A percentile compares a stretch with the other conserved stretches of the same genome.
Evolutionary conservation across 2,329 filamentous ascomycete genomes (phyloP).

Genomic region (Venturiaceae sp.): DNA sequence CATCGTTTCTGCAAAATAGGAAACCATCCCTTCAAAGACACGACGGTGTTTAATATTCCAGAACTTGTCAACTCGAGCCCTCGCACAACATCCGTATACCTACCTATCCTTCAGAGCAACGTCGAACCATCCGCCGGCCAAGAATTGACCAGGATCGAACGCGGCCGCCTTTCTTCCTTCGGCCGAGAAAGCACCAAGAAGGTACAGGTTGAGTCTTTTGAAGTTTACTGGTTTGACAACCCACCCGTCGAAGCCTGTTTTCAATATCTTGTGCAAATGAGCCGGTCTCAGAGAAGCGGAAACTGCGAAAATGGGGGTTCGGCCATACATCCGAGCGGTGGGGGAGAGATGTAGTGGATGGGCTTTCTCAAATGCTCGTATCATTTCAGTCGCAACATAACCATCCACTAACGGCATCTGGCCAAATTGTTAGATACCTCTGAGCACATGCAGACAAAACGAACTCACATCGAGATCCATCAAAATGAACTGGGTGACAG

Average conservation of each 20-base stretch:
- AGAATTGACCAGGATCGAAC: background rate
- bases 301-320: constrained; percentile 75
- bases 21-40: background rate
- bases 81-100: background rate
- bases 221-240: constrained; percentile 66
- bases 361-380: constrained; percentile 59
- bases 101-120: background rate
- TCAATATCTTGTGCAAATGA: constrained; percentile 58
- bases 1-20: background rate
- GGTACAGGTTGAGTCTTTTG: background rate
- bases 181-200: background rate
- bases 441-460: background rate
- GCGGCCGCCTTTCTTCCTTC: background rate
- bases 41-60: background rate
- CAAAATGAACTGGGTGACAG: constrained; percentile 64
- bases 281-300: constrained; percentile 71
- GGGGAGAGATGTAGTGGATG: constrained; percentile 41
- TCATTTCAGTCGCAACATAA: constrained; percentile 71
- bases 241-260: constrained; percentile 81
- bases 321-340: constrained; percentile 49
- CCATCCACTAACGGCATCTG: constrained; percentile 95
- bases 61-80: background rate
- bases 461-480: constrained; percentile 82
- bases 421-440: background rate
- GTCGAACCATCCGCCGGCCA: constrained; percentile 1